Evolutionary conservation across 148 eudicot species (phyloP).

Genomic region (Vaccinium corymbosum): DNA sequence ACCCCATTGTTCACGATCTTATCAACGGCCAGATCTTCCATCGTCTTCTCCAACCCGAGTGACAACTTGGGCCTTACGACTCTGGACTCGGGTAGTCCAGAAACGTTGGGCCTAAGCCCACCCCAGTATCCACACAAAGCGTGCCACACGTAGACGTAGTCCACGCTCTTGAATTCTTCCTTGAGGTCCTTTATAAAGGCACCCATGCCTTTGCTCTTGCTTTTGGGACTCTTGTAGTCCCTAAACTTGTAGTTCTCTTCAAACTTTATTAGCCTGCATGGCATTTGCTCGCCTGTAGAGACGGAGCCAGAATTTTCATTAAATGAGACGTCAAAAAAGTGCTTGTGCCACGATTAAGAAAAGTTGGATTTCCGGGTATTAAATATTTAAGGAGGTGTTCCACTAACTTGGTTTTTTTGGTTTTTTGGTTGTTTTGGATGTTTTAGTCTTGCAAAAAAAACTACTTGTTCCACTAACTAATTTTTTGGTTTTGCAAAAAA

Average conservation of each 20-base stretch:
- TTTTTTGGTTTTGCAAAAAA: too few relatives aligned
- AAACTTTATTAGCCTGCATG: conserved; percentile 67
- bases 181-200: conserved; percentile 82
- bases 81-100: conserved; percentile 52
- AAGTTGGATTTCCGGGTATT: too few relatives aligned
- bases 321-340: too few relatives aligned
- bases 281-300: conserved; percentile 63
- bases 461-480: too few relatives aligned
- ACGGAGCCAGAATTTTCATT: background rate
- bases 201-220: conserved; percentile 54
- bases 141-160: conserved; percentile 91
- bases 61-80: conserved; percentile 61
- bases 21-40: conserved; percentile 93
- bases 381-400: too few relatives aligned
- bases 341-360: too few relatives aligned
- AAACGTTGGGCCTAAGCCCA: conserved; percentile 63
- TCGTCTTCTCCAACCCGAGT: conserved; percentile 63
- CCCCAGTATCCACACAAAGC: conserved; percentile 97
- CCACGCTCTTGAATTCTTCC: conserved; percentile 59
- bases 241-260: conserved; percentile 82
- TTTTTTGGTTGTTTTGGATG: too few relatives aligned
- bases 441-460: too few relatives aligned
- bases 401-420: too few relatives aligned
- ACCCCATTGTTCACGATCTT: conserved; percentile 86
- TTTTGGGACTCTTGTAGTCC: conserved; percentile 54